phyloP scores from a whole-genome alignment of 139 green algal genomes.

The Volvox africanus region DNA sequence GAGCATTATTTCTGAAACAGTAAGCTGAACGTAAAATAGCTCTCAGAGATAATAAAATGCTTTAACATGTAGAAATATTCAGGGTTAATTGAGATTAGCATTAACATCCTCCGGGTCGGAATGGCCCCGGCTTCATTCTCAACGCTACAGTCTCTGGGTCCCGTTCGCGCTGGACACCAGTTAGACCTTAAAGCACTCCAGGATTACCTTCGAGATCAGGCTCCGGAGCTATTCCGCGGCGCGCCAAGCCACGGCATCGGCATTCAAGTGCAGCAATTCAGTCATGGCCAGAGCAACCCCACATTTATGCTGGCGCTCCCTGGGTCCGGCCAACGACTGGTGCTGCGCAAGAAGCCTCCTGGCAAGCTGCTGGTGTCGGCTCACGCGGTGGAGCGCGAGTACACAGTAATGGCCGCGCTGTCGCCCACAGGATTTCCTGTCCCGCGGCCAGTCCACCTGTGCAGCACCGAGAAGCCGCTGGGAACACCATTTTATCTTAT shows the following conservation, averaged over 20 bases:
- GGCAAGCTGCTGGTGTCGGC: conserved; percentile 92
- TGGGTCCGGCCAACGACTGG: conserved; percentile 52
- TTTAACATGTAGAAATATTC: too few relatives aligned
- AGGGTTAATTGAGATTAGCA: not conserved
- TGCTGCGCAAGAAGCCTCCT: conserved; percentile 97
- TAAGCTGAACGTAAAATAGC: not conserved
- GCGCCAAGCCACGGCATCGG: not conserved
- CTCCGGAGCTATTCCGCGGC: not conserved
- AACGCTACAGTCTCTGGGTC: conserved; percentile 8
- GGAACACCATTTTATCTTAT: conserved; percentile 97
- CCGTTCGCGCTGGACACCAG: not conserved
- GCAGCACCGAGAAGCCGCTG: conserved; percentile 81
- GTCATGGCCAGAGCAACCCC: conserved; percentile 95
- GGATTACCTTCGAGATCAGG: not conserved
- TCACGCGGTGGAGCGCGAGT: conserved; percentile 96
- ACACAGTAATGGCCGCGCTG: conserved; percentile 77
- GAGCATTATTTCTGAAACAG: not conserved
- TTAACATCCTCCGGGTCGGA: not conserved
- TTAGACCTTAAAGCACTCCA: not conserved
- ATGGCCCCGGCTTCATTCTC: not conserved
- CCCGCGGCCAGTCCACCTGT: conserved; percentile 82
- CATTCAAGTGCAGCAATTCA: conserved; percentile 76
- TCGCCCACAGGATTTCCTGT: conserved; percentile 81
- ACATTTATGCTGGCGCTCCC: conserved; percentile 89
- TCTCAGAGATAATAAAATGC: not conserved